Percentiles rank a stretch among this genome's conserved stretches.
Evolutionary conservation across 176 grass and related monocot species (phyloP).

Genomic region (Pharus latifolius): DNA sequence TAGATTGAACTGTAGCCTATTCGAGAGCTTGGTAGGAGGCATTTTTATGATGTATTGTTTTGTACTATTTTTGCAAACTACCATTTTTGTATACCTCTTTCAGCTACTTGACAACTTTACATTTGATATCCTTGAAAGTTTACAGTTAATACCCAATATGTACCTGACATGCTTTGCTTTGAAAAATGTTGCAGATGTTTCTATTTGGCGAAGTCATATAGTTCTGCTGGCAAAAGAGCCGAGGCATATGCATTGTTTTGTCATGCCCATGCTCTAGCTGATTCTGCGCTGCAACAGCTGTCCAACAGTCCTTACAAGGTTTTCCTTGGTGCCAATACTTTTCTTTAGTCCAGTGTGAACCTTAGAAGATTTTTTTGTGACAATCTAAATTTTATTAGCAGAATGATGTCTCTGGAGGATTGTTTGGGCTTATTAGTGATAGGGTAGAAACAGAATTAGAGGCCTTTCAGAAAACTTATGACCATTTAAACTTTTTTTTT

Average conservation of each 20-base stretch:
- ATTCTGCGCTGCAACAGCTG: slow-evolving; percentile 58
- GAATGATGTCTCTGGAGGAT: no score
- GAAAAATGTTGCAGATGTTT: slow-evolving; percentile 61
- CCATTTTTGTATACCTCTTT: not conserved
- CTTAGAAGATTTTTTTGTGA: not conserved
- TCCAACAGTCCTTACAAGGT: slow-evolving; percentile 59
- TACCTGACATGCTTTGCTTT: slow-evolving; percentile 18
- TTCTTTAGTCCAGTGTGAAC: not conserved
- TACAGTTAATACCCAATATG: not conserved
- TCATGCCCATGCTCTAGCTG: slow-evolving; percentile 54
- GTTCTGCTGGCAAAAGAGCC: slow-evolving; percentile 84
- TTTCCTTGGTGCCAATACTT: not conserved
- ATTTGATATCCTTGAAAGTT: not conserved
- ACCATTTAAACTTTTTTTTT: not conserved
- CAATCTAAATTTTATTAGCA: not conserved
- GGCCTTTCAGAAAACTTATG: not conserved
- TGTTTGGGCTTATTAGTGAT: no score
- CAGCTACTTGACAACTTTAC: not conserved
- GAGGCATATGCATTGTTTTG: slow-evolving; percentile 87
- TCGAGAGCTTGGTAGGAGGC: not conserved
- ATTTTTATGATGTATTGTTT: not conserved
- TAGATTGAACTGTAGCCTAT: no score
- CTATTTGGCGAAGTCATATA: slow-evolving; percentile 93
- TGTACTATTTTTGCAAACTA: not conserved
- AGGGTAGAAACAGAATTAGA: not conserved